Percentiles rank a stretch among this genome's conserved stretches.
These are phyloP conservation scores for Bruguiera sexangula DNA, from an alignment of 345 rosid species.

Conservation along the genomic window DNA sequence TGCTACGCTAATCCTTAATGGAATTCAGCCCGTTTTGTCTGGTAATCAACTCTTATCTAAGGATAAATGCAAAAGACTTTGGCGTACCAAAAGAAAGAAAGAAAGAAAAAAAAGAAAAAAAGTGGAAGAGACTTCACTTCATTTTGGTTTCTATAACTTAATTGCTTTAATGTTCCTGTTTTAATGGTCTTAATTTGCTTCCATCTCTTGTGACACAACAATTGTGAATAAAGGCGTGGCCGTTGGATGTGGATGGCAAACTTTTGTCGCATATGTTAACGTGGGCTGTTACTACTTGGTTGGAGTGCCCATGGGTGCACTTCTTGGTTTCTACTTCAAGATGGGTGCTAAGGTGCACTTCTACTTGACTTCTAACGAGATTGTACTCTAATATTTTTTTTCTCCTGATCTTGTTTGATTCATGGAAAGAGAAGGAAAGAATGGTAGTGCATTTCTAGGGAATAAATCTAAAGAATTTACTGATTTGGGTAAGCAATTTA, in stretches of 20 bases:
- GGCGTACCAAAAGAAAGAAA: too few species aligned
- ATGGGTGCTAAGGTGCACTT: constrained; percentile 57
- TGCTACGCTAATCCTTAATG: constrained; percentile 48
- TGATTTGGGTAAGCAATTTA: too few species aligned
- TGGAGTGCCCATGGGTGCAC: constrained; percentile 58
- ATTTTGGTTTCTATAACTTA: too few species aligned
- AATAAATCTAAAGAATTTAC: background rate
- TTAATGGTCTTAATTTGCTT: background rate
- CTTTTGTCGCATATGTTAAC: constrained; percentile 66
- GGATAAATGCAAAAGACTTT: too few species aligned
- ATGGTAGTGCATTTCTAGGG: background rate
- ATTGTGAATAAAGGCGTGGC: constrained; percentile 51
- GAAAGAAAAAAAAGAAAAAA: too few species aligned
- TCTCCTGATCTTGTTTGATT: too few species aligned
- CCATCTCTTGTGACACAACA: background rate
- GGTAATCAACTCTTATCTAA: constrained; percentile 23
- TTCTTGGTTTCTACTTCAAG: constrained; percentile 60
- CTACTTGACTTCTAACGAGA: background rate
- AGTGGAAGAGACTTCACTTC: too few species aligned
- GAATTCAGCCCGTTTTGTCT: constrained; percentile 66
- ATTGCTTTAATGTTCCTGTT: background rate
- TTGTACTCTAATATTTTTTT: background rate
- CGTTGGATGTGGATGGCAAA: constrained; percentile 86
- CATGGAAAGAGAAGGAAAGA: background rate
- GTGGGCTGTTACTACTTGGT: constrained; percentile 61